phyloP scores from a whole-genome alignment of 2,329 filamentous ascomycete species.

The Trichoderma sp. region DNA sequence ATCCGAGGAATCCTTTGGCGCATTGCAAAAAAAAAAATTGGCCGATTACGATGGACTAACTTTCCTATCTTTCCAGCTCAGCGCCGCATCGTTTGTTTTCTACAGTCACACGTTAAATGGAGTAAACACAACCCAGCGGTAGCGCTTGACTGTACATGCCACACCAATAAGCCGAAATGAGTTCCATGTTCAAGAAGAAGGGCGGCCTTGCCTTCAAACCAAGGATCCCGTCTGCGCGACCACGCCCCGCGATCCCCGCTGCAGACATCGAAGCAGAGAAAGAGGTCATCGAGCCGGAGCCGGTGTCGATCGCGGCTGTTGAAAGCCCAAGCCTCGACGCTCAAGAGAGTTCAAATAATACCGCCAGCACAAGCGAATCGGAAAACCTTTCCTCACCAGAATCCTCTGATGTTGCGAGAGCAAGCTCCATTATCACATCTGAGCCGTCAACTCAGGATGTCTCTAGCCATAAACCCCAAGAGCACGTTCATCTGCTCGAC shows the following conservation, averaged over 20 bases:
- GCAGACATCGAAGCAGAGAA: conserved; percentile 32
- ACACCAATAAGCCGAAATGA: conserved; percentile 52
- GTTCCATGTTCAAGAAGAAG: conserved; percentile 70
- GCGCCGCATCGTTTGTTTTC: neutral
- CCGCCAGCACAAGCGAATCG: conserved; percentile 15
- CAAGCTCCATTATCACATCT: conserved; percentile 1
- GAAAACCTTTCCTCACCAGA: conserved; percentile 4
- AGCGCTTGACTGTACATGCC: conserved; percentile 2
- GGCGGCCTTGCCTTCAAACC: conserved; percentile 69
- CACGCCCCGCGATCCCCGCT: conserved; percentile 49
- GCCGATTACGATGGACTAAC: neutral
- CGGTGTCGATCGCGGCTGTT: neutral
- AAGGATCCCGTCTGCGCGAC: conserved; percentile 63
- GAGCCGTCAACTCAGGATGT: conserved; percentile 7
- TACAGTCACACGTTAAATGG: neutral
- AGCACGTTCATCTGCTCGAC: neutral
- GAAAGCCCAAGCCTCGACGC: conserved; percentile 5
- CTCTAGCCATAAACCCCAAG: conserved; percentile 3
- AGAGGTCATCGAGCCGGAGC: conserved; percentile 10
- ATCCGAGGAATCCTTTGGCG: conserved; percentile 21
- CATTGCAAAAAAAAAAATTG: conserved; percentile 24
- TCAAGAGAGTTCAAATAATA: neutral
- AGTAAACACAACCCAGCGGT: neutral
- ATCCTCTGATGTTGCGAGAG: neutral
- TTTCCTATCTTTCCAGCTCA: neutral